These are phyloP conservation scores for Diddensiella transvaalensis DNA, from an alignment of 805 yeast species.

Conservation along the genomic window DNA sequence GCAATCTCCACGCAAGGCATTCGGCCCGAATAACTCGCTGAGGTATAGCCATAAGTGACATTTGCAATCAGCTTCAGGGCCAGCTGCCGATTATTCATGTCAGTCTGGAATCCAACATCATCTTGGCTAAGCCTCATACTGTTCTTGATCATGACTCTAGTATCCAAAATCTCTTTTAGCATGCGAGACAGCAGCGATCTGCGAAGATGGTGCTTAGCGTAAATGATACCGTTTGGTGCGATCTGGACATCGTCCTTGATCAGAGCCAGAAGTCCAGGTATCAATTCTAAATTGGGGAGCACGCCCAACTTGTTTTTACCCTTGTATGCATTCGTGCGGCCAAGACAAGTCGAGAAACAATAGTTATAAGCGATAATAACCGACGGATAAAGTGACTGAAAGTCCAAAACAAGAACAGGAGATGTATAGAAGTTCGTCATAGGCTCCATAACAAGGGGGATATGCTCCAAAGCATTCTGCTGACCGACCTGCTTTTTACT, in stretches of 20 bases:
- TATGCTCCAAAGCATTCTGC: slow-evolving; percentile 80
- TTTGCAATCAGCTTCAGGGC: slow-evolving; percentile 89
- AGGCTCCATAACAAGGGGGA: slow-evolving; percentile 94
- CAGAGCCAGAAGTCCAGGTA: slow-evolving; percentile 55
- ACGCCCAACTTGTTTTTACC: slow-evolving; percentile 38
- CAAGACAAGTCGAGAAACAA: slow-evolving; percentile 46
- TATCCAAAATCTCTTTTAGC: slow-evolving; percentile 77
- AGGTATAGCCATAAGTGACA: slow-evolving; percentile 93
- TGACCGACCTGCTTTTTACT: slow-evolving; percentile 73
- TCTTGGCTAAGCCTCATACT: slow-evolving; percentile 53
- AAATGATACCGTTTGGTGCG: slow-evolving; percentile 86
- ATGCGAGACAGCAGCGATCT: slow-evolving; percentile 75
- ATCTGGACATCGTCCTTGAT: slow-evolving; percentile 51
- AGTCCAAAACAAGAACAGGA: slow-evolving; percentile 87
- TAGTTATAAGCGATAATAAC: slow-evolving; percentile 86
- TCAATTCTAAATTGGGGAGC: slow-evolving; percentile 42
- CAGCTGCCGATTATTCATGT: slow-evolving; percentile 72
- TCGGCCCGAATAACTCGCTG: slow-evolving; percentile 92
- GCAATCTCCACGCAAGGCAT: slow-evolving; percentile 97
- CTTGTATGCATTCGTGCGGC: slow-evolving; percentile 32
- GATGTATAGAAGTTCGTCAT: slow-evolving; percentile 77
- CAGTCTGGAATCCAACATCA: slow-evolving; percentile 36
- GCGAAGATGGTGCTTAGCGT: slow-evolving; percentile 61
- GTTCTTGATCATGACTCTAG: slow-evolving; percentile 71
- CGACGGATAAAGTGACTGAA: slow-evolving; percentile 92